Percentiles rank a stretch among this genome's conserved stretches.
These are phyloP conservation scores for Salix dunnii DNA, from an alignment of 345 rosid species.

Conservation along the genomic window DNA sequence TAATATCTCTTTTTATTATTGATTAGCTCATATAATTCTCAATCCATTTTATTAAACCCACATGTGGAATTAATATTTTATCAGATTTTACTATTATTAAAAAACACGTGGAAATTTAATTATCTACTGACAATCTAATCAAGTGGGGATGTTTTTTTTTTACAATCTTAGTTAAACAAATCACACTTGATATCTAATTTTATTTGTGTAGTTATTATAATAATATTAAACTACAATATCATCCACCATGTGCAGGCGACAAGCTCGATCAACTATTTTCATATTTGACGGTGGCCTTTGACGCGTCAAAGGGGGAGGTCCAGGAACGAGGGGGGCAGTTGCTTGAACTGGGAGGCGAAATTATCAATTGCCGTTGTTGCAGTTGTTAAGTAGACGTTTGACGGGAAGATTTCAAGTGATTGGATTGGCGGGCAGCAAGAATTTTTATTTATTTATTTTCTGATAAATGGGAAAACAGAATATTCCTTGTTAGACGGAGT, in stretches of 20 bases:
- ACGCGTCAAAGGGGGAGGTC: not conserved
- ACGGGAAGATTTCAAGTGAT: not conserved
- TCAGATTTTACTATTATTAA: too few relatives aligned
- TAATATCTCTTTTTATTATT: too few relatives aligned
- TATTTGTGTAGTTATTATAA: not conserved
- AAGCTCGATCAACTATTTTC: not conserved
- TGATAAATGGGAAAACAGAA: not conserved
- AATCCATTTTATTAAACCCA: too few relatives aligned
- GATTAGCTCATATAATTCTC: too few relatives aligned
- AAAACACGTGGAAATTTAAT: too few relatives aligned
- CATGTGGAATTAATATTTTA: too few relatives aligned
- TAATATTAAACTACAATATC: not conserved
- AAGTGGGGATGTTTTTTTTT: not conserved
- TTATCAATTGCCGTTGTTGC: not conserved
- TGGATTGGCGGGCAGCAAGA: not conserved
- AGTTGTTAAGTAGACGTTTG: slow-evolving; percentile 1
- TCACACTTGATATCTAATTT: not conserved
- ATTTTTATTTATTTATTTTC: not conserved
- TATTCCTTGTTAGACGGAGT: not conserved
- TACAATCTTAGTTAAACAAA: not conserved
- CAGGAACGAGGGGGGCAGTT: not conserved
- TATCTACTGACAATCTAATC: not conserved
- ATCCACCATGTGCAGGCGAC: not conserved
- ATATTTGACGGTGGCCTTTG: not conserved
- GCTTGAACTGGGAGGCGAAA: not conserved